These are phyloP conservation scores for Rhodotorula mucilaginosa DNA, from an alignment of 1,284 basidiomycete genomes.

Conservation along the genomic window DNA sequence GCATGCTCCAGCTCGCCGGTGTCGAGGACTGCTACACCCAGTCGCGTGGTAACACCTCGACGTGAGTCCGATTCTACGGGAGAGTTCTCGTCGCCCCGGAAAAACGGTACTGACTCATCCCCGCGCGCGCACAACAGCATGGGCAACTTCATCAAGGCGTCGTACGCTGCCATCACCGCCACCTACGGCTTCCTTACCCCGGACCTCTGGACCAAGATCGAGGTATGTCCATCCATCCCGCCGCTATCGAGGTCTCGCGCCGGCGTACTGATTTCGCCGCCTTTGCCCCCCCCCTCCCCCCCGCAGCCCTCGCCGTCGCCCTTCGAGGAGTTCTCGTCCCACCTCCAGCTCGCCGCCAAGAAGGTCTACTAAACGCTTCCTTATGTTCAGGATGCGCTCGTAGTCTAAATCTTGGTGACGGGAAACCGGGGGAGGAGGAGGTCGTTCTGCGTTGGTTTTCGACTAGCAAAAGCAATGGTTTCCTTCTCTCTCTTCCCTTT, in stretches of 20 bases:
- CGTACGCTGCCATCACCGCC: constrained; percentile 95
- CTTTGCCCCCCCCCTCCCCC: no score
- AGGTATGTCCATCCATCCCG: constrained; percentile 59
- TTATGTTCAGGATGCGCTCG: background rate
- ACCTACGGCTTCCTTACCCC: constrained; percentile 97
- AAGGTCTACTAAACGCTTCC: constrained; percentile 55
- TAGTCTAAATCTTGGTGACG: no score
- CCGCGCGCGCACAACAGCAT: constrained; percentile 1
- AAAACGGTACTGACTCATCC: background rate
- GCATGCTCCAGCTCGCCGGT: constrained; percentile 95
- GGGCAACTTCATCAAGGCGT: constrained; percentile 96
- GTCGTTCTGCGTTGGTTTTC: no score
- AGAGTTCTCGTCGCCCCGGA: no score
- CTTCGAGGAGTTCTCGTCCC: constrained; percentile 89
- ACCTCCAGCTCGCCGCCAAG: constrained; percentile 75
- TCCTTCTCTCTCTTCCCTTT: background rate
- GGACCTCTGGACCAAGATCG: constrained; percentile 95
- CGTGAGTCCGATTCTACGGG: constrained; percentile 52
- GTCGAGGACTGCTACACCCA: constrained; percentile 92
- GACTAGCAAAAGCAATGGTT: no score
- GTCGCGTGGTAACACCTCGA: constrained; percentile 95
- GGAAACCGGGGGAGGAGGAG: no score
- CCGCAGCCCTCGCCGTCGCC: constrained; percentile 52
- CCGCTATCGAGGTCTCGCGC: no score
- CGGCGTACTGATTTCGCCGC: background rate